Conservation (phyloP, 1,139 yeast species). For the Kodamaea fungicola region DNA sequence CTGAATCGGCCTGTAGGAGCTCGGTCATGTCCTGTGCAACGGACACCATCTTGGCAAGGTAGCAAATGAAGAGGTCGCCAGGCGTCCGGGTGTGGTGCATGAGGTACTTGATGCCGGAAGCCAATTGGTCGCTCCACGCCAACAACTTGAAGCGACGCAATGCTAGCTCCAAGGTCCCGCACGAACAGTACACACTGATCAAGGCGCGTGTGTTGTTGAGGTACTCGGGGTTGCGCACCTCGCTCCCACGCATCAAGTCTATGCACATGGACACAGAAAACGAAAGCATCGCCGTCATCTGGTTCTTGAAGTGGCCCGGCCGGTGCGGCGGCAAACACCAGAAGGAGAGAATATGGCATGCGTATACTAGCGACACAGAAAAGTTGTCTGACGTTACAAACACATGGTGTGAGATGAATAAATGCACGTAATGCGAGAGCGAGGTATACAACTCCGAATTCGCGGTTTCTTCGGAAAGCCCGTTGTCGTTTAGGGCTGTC, state of each 20-base stretch:
- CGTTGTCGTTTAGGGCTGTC: conserved; percentile 45
- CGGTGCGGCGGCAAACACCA: conserved; percentile 52
- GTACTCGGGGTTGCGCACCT: conserved; percentile 10
- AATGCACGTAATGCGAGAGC: conserved; percentile 43
- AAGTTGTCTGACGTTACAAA: conserved; percentile 42
- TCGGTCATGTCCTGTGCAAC: conserved; percentile 45
- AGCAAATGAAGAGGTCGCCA: conserved; percentile 35
- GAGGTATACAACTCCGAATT: conserved; percentile 29
- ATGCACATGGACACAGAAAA: conserved; percentile 45
- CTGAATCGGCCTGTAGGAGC: conserved; percentile 15
- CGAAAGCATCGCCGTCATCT: conserved; percentile 45
- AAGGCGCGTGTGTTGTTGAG: conserved; percentile 38
- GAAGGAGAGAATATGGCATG: conserved; percentile 42
- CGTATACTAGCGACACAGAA: conserved; percentile 37
- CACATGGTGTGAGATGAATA: conserved; percentile 42
- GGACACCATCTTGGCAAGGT: conserved; percentile 35
- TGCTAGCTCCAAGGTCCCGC: conserved; percentile 49
- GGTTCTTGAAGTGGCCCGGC: conserved; percentile 51
- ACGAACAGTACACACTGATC: conserved; percentile 46
- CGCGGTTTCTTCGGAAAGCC: conserved; percentile 6
- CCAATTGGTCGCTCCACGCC: conserved; percentile 44
- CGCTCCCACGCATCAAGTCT: conserved; percentile 33
- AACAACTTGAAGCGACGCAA: conserved; percentile 49
- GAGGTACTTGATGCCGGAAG: conserved; percentile 30
- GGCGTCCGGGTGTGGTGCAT: conserved; percentile 19